Evolutionary conservation across 2,329 filamentous ascomycete genomes (phyloP), one percentile per base, ranked within the genome.

Genomic region (Ilyonectria mors-panacis): DNA sequence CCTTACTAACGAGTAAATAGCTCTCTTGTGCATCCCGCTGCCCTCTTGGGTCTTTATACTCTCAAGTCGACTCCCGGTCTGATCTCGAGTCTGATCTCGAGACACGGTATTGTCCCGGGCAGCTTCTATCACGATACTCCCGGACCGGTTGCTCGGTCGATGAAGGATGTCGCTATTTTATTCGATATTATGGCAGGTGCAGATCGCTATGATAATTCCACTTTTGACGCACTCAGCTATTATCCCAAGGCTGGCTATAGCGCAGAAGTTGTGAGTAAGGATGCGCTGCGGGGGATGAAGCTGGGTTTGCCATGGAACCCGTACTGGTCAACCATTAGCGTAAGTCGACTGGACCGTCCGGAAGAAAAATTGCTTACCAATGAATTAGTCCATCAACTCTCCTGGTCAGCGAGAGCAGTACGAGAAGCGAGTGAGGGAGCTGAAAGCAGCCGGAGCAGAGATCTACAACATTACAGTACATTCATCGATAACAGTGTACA

Each of bases 391-490:
- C 35, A 51, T 66, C 33, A 66, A 66, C 37, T 44, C 57, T 6
- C 57, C 57, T 2, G 51, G 58, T 6, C 58, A 62, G n/a, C 42
- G 63, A 2, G 42, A 45, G 2, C n/a, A 19, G 15, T 66, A 53
- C 37, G 63, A 66, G n/a, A 19, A 19, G n/a, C 42, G 42, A 12
- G 42, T 23, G 17, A 45, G 10, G 19, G 42, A 53, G 9, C 58
- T 66, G 23, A 42, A 59, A 6, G 64, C 37, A 6, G 64, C 64
- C 2, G 64, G 64, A 15, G 64, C 57, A 23, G 59, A 67, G 19
- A 63, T 67, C 21, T 63, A 59, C 33, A 67, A 67, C 21, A 54
- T 67, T 4, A 67, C 59, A 13, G 64, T 51, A 55, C 33, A 39
- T 9, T 9, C 30, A 12, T 12, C 30, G 26, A 26, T 19, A 10